Evolutionary conservation across 2,329 filamentous ascomycete genomes (phyloP).

Genomic region (Alternaria postmessia): DNA sequence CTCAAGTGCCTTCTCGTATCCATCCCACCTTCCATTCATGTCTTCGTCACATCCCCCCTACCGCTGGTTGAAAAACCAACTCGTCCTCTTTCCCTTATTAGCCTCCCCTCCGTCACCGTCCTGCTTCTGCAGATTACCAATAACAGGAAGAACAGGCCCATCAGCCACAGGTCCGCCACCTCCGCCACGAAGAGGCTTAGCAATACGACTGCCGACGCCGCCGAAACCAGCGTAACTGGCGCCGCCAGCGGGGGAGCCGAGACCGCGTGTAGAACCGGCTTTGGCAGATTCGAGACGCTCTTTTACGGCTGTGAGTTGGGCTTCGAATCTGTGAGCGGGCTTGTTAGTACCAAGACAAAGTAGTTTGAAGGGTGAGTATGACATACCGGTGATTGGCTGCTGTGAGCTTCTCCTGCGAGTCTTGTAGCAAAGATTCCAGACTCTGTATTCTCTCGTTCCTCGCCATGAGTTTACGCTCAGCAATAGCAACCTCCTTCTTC

Average conservation of each 20-base stretch:
- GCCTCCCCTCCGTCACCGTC: constrained; percentile 59
- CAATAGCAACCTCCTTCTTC: constrained; percentile 99
- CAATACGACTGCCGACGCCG: constrained; percentile 64
- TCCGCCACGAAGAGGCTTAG: constrained; percentile 65
- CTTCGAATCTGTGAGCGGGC: constrained; percentile 78
- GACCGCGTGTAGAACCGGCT: constrained; percentile 84
- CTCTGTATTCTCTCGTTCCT: constrained; percentile 96
- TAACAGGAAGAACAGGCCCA: constrained; percentile 52
- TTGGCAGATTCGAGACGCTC: constrained; percentile 97
- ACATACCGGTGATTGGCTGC: constrained; percentile 94
- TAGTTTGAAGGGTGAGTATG: constrained; percentile 27
- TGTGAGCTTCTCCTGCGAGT: constrained; percentile 98
- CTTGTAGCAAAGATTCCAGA: constrained; percentile 88
- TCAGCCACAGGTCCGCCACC: constrained; percentile 56
- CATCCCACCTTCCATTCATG: background rate
- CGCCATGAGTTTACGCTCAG: constrained; percentile 94
- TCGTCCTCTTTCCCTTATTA: constrained; percentile 69
- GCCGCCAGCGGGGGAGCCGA: constrained; percentile 67
- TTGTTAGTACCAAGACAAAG: constrained; percentile 12
- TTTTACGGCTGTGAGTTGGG: constrained; percentile 95
- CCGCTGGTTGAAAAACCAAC: constrained; percentile 72
- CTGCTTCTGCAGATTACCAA: constrained; percentile 60
- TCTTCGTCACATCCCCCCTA: constrained; percentile 6
- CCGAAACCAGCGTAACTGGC: constrained; percentile 72
- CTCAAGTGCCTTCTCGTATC: background rate